Evolutionary conservation across 805 yeast species (phyloP).

Genomic region (Candida orba): DNA sequence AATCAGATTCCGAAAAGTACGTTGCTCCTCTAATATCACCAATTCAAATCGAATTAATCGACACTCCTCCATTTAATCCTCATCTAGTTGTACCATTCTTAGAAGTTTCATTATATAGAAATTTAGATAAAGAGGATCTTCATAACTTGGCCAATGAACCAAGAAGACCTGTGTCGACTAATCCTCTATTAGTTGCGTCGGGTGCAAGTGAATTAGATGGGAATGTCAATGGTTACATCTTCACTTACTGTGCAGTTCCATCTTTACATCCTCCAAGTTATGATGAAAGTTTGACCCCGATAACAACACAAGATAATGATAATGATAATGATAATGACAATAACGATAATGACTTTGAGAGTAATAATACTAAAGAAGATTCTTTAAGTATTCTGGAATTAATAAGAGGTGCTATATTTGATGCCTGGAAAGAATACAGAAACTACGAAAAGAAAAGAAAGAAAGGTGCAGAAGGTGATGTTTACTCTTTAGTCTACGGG

Average conservation of each 20-base stretch:
- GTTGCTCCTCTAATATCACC: conserved; percentile 50
- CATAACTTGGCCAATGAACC: conserved; percentile 60
- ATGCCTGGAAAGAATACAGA: conserved; percentile 68
- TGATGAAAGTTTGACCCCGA: conserved; percentile 22
- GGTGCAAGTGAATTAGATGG: conserved; percentile 78
- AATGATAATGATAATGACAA: conserved; percentile 1
- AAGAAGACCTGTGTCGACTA: conserved; percentile 52
- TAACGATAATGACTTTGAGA: conserved; percentile 8
- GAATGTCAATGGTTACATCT: conserved; percentile 63
- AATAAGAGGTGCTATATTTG: conserved; percentile 51
- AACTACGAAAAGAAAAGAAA: conserved; percentile 51
- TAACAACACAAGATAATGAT: not conserved
- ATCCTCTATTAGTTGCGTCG: conserved; percentile 65
- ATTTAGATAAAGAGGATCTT: conserved; percentile 50
- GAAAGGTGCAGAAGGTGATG: conserved; percentile 59
- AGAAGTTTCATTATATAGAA: conserved; percentile 61
- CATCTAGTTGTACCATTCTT: conserved; percentile 67
- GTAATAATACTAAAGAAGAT: conserved; percentile 7
- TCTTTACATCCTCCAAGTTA: conserved; percentile 53
- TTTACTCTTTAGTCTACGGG: conserved; percentile 51
- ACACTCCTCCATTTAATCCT: conserved; percentile 65
- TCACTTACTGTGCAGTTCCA: conserved; percentile 67
- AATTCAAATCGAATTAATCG: conserved; percentile 59
- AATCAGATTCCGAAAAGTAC: conserved; percentile 17
- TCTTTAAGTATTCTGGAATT: conserved; percentile 27